Conservation (phyloP, 352 stramenopile species). For the Phytophthora nicotianae region DNA sequence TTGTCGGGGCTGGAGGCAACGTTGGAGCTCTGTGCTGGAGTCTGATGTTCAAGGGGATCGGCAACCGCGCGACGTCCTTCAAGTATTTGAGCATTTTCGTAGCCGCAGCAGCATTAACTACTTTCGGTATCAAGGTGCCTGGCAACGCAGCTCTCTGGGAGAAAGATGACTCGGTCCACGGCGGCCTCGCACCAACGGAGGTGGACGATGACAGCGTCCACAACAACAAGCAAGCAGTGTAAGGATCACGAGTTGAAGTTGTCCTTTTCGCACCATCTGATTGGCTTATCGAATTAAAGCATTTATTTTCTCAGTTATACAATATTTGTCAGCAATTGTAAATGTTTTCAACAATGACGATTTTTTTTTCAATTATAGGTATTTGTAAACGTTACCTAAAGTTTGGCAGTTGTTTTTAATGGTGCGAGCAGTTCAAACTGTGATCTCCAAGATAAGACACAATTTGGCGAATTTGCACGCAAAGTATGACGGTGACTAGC, state of each 20-base stretch:
- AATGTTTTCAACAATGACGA: neutral
- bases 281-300: neutral
- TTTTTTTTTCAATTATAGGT: neutral
- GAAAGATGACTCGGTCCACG: slow-evolving; percentile 33
- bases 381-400: neutral
- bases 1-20: slow-evolving; percentile 64
- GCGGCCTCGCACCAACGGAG: slow-evolving; percentile 28
- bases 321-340: neutral
- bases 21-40: slow-evolving; percentile 57
- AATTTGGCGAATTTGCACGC: no score
- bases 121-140: slow-evolving; percentile 39
- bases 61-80: slow-evolving; percentile 43
- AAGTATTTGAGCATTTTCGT: slow-evolving; percentile 59
- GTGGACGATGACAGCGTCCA: slow-evolving; percentile 43
- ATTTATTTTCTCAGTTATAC: slow-evolving; percentile 6
- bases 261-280: neutral
- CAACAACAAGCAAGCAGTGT: slow-evolving; percentile 14
- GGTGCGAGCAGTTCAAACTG: no score
- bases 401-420: no score
- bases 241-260: slow-evolving; percentile 8
- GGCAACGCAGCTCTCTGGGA: slow-evolving; percentile 26
- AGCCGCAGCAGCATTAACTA: slow-evolving; percentile 24
- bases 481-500: no score
- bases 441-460: no score
- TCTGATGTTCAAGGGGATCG: slow-evolving; percentile 59